phyloP scores from a whole-genome alignment of 768 basidiomycete species.

The Neoboletus brunneissimus region DNA sequence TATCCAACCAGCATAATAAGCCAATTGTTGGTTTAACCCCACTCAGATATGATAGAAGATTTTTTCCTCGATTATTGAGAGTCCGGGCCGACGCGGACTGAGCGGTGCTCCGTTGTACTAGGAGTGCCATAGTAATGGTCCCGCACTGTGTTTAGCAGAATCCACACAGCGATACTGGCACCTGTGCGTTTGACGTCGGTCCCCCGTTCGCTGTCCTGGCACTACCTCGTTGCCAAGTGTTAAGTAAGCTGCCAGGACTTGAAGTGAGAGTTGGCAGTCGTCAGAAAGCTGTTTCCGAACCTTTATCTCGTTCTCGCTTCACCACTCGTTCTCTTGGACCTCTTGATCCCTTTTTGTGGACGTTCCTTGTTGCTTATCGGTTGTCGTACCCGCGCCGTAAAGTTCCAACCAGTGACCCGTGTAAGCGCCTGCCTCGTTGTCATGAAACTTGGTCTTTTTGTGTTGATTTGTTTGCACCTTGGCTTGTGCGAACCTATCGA shows the following conservation, averaged over 20 bases:
- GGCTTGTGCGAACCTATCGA: slow-evolving; percentile 20
- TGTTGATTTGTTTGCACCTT: slow-evolving; percentile 33
- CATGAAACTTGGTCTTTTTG: slow-evolving; percentile 22
- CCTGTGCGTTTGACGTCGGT: background rate
- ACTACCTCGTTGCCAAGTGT: background rate
- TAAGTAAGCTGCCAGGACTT: too few relatives aligned
- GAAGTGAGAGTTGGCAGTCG: too few relatives aligned
- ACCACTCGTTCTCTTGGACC: background rate
- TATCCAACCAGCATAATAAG: background rate
- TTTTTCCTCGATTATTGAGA: background rate
- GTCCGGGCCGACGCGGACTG: background rate
- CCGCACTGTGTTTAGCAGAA: background rate
- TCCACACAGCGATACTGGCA: too few relatives aligned
- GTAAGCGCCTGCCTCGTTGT: slow-evolving; percentile 25
- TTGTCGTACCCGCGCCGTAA: background rate
- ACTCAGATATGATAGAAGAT: background rate
- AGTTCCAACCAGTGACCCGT: background rate
- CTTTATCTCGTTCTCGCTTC: background rate
- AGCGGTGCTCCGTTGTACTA: background rate
- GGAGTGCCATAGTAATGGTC: background rate
- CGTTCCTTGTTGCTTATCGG: background rate
- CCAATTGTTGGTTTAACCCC: background rate
- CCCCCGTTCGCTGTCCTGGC: too few relatives aligned
- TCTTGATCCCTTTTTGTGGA: background rate
- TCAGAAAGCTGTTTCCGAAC: background rate